Percentiles rank a stretch among this genome's conserved stretches.
Evolutionary conservation across 306 rosid species (phyloP).

Genomic region (Corylus americana): DNA sequence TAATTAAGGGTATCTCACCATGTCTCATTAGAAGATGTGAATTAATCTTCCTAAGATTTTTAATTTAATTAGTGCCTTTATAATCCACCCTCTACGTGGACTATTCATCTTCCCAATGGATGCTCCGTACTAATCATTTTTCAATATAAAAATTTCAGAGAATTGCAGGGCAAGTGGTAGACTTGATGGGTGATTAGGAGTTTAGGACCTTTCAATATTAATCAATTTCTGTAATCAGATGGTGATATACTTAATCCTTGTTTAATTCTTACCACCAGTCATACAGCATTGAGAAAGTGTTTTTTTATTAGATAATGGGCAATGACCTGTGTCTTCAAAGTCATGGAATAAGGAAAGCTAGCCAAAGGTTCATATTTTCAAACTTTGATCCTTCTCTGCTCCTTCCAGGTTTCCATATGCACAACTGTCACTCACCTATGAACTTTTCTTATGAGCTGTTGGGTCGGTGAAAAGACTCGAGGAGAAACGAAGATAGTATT

Average conservation of each 20-base stretch:
- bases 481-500: background rate
- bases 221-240: background rate
- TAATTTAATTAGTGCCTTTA: no score
- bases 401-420: background rate
- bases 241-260: background rate
- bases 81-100: no score
- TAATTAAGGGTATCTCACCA: no score
- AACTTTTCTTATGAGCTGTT: background rate
- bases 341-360: constrained; percentile 11
- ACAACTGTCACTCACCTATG: background rate
- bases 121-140: background rate
- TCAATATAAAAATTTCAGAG: background rate
- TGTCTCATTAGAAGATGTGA: no score
- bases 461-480: background rate
- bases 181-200: background rate
- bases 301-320: background rate
- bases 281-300: background rate
- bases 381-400: constrained; percentile 12
- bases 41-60: no score
- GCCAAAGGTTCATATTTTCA: constrained; percentile 20
- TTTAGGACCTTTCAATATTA: background rate
- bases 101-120: no score
- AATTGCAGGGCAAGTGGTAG: background rate
- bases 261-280: background rate
- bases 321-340: background rate